Conservation (phyloP, 768 basidiomycete genomes). For the Candolleomyces eurysporus region DNA sequence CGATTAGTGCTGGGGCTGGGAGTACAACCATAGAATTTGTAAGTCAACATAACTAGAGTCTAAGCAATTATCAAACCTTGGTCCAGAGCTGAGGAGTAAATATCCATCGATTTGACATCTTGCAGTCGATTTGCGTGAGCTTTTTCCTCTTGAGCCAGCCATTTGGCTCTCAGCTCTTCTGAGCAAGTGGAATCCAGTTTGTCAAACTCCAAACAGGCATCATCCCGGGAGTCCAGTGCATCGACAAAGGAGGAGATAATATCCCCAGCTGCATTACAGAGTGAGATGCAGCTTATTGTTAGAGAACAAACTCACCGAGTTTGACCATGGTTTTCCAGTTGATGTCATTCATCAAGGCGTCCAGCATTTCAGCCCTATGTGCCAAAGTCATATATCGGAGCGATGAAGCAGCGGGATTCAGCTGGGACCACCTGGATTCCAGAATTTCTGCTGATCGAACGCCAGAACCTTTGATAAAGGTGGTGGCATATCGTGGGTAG, state of each 20-base stretch:
- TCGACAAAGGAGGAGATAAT: not conserved
- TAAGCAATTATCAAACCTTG: not conserved
- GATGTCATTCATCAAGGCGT: constrained; percentile 30
- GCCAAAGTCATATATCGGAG: constrained; percentile 19
- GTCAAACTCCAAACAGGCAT: not conserved
- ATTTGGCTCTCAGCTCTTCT: not conserved
- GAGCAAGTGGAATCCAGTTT: not conserved
- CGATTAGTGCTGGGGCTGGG: not conserved
- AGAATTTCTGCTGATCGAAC: constrained; percentile 31
- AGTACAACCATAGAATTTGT: not conserved
- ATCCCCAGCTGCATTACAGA: not conserved
- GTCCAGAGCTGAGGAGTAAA: not conserved
- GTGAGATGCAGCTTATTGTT: no score
- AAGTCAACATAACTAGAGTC: not conserved
- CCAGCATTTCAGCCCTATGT: constrained; percentile 23
- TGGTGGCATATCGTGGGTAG: constrained; percentile 19
- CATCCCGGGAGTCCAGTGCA: not conserved
- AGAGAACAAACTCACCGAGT: not conserved
- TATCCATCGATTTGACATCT: not conserved
- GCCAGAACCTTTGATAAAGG: constrained; percentile 25
- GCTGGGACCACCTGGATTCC: constrained; percentile 28
- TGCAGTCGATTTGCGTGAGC: not conserved
- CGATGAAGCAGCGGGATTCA: constrained; percentile 25
- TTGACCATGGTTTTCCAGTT: constrained; percentile 29
- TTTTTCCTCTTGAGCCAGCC: not conserved